phyloP scores from a whole-genome alignment of 495 filamentous ascomycete species.

The Evansstolkia leycettana region DNA sequence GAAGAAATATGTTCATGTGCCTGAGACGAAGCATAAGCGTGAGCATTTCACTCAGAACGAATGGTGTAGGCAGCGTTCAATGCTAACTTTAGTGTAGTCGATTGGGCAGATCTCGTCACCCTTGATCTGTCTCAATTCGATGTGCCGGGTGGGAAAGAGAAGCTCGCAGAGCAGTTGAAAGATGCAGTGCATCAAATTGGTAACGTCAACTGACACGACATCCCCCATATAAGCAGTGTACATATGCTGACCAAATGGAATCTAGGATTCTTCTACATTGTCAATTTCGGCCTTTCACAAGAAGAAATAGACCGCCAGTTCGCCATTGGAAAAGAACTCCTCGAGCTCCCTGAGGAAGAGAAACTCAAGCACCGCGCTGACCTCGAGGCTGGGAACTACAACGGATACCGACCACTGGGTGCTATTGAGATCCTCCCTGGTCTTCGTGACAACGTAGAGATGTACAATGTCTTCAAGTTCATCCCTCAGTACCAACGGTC shows the following conservation, averaged over 20 bases:
- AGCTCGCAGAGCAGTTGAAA: slow-evolving; percentile 39
- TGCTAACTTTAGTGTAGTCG: no score
- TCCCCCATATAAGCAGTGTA: background rate
- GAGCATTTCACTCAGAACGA: background rate
- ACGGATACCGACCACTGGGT: slow-evolving; percentile 19
- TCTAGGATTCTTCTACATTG: slow-evolving; percentile 39
- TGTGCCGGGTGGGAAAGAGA: slow-evolving; percentile 37
- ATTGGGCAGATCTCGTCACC: slow-evolving; percentile 42
- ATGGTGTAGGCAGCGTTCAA: background rate
- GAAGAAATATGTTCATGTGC: slow-evolving; percentile 1
- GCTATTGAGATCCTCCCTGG: slow-evolving; percentile 16
- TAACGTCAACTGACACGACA: no score
- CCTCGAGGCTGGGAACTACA: slow-evolving; percentile 34
- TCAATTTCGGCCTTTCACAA: slow-evolving; percentile 33
- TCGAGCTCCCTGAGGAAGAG: slow-evolving; percentile 37
- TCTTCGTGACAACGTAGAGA: slow-evolving; percentile 39
- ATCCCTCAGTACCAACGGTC: slow-evolving; percentile 26
- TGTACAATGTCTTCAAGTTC: slow-evolving; percentile 43
- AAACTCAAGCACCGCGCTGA: slow-evolving; percentile 34
- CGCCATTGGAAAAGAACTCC: slow-evolving; percentile 32
- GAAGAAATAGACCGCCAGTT: slow-evolving; percentile 41
- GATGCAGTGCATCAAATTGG: slow-evolving; percentile 39
- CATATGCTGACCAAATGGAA: slow-evolving; percentile 6
- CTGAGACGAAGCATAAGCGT: slow-evolving; percentile 1
- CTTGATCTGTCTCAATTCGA: slow-evolving; percentile 41